These are phyloP conservation scores for Salix arbutifolia DNA, from an alignment of 345 rosid species.

Conservation along the genomic window DNA sequence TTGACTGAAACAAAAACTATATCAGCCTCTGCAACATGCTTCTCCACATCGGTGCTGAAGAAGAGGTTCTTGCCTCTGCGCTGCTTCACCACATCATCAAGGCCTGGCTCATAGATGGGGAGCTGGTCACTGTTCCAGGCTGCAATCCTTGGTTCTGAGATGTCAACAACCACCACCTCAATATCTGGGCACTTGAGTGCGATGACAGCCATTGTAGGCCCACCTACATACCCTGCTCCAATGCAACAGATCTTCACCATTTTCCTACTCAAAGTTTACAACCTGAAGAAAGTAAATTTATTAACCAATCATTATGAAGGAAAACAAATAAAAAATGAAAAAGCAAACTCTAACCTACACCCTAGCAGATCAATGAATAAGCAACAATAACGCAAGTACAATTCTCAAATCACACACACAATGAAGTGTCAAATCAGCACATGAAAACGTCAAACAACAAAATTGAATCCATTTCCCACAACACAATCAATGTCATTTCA, in stretches of 20 bases:
- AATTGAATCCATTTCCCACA: background rate
- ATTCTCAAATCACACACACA: no score
- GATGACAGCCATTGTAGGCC: constrained; percentile 94
- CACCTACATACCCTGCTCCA: constrained; percentile 97
- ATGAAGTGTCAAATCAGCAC: background rate
- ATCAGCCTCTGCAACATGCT: constrained; percentile 73
- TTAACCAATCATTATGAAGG: background rate
- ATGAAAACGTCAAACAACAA: background rate
- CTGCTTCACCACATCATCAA: constrained; percentile 70
- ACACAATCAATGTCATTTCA: background rate
- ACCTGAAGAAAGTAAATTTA: constrained; percentile 14
- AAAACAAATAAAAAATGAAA: background rate
- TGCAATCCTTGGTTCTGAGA: constrained; percentile 62
- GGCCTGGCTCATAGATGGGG: constrained; percentile 92
- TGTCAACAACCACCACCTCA: constrained; percentile 88
- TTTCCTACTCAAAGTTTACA: constrained; percentile 20
- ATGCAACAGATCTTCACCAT: constrained; percentile 98
- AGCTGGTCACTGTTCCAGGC: constrained; percentile 93
- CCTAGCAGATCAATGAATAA: no score
- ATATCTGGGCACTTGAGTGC: constrained; percentile 85
- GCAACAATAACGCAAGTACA: no score
- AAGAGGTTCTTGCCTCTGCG: constrained; percentile 85
- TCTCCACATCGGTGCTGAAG: constrained; percentile 91
- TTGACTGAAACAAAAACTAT: constrained; percentile 89
- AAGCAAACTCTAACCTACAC: no score